These are phyloP conservation scores for Primulina huaijiensis DNA, from an alignment of 257 asterid genomes.

Conservation along the genomic window DNA sequence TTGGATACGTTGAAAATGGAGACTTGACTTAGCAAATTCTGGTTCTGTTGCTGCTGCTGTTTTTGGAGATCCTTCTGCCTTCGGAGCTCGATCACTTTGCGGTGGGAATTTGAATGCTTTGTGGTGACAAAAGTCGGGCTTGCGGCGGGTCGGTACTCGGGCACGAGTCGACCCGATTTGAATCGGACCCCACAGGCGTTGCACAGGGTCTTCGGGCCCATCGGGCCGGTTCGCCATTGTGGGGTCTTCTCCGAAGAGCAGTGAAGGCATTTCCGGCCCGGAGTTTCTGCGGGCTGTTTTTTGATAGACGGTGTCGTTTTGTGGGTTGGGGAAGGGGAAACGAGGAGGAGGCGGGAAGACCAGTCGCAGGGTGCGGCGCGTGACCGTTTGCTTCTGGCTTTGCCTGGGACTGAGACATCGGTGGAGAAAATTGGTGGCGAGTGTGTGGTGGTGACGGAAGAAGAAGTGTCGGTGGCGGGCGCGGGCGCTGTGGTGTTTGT, in stretches of 20 bases:
- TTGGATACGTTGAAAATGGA: conserved; percentile 42
- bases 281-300: conserved; percentile 24
- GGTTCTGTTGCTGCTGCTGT: conserved; percentile 36
- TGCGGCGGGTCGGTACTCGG: conserved; percentile 60
- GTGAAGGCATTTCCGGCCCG: conserved; percentile 52
- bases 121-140: conserved; percentile 58
- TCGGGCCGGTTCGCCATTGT: conserved; percentile 64
- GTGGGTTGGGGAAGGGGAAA: conserved; percentile 10
- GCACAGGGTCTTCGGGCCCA: conserved; percentile 65
- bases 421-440: conserved; percentile 27
- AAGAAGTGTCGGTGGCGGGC: neutral
- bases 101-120: conserved; percentile 57
- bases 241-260: conserved; percentile 62
- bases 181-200: conserved; percentile 63
- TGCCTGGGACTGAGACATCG: conserved; percentile 48
- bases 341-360: conserved; percentile 45
- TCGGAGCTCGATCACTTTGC: conserved; percentile 55
- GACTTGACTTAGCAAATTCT: conserved; percentile 38
- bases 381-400: conserved; percentile 61
- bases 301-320: conserved; percentile 29
- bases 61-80: conserved; percentile 49
- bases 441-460: conserved; percentile 6
- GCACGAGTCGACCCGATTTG: conserved; percentile 60
- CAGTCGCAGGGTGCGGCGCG: conserved; percentile 59
- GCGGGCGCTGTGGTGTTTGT: conserved; percentile 25